Conservation (phyloP, 306 rosid genomes). For the Cotoneaster glaucophyllus region DNA sequence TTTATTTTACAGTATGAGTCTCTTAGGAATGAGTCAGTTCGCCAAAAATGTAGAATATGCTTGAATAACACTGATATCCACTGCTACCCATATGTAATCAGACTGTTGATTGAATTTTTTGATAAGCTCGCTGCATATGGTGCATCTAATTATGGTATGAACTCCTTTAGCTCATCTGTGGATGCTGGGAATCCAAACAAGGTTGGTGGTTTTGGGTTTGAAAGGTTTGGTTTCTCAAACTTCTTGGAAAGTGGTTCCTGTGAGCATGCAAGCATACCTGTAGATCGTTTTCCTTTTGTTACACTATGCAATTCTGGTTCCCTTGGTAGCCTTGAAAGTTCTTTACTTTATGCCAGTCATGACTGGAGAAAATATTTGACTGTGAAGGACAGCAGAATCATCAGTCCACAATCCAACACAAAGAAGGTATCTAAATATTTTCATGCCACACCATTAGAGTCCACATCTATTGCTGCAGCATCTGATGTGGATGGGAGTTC, state of each 20-base stretch:
- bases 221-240: slow-evolving; percentile 84
- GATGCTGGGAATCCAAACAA: slow-evolving; percentile 26
- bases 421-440: slow-evolving; percentile 25
- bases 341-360: slow-evolving; percentile 37
- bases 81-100: slow-evolving; percentile 57
- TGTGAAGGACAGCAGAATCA: slow-evolving; percentile 43
- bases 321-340: slow-evolving; percentile 54
- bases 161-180: slow-evolving; percentile 15
- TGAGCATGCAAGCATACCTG: slow-evolving; percentile 66
- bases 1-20: slow-evolving; percentile 51
- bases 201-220: slow-evolving; percentile 32
- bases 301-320: slow-evolving; percentile 55
- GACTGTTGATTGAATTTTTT: slow-evolving; percentile 55
- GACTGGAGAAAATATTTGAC: slow-evolving; percentile 73
- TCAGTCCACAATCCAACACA: slow-evolving; percentile 22
- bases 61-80: slow-evolving; percentile 62
- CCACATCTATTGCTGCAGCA: slow-evolving; percentile 21
- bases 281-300: slow-evolving; percentile 69
- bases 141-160: slow-evolving; percentile 20
- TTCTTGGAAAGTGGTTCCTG: slow-evolving; percentile 54
- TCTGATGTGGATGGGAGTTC: slow-evolving; percentile 30
- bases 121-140: slow-evolving; percentile 37
- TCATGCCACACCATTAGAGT: slow-evolving; percentile 25
- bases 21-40: slow-evolving; percentile 26
- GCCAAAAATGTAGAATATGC: slow-evolving; percentile 31